Evolutionary conservation across 2,329 filamentous ascomycete genomes (phyloP).

Genomic region (Aspergillus melleus): DNA sequence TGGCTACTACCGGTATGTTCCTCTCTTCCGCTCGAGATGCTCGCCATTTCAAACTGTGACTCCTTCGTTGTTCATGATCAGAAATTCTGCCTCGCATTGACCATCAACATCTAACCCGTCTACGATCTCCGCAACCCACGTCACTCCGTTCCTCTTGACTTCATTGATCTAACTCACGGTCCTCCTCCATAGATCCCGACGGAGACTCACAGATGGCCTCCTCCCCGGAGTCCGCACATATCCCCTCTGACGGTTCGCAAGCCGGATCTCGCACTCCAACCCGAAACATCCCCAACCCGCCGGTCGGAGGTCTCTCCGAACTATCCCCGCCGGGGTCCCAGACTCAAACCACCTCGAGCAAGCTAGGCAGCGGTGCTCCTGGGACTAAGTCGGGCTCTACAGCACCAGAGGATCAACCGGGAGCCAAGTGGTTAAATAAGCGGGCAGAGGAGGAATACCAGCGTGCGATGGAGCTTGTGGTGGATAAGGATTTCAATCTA

Average conservation of each 20-base stretch:
- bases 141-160: not conserved
- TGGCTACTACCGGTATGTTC: slow-evolving; percentile 17
- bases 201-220: slow-evolving; percentile 60
- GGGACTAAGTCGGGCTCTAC: not conserved
- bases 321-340: slow-evolving; percentile 59
- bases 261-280: slow-evolving; percentile 46
- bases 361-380: not conserved
- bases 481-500: slow-evolving; percentile 55
- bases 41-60: too few relatives aligned
- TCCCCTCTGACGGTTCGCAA: slow-evolving; percentile 40
- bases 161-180: not conserved
- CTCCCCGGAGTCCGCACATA: slow-evolving; percentile 39
- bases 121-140: too few relatives aligned
- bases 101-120: not conserved
- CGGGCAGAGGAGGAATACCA: slow-evolving; percentile 58
- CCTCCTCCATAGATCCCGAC: slow-evolving; percentile 46
- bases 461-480: slow-evolving; percentile 49
- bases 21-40: not conserved
- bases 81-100: not conserved
- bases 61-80: too few relatives aligned
- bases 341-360: slow-evolving; percentile 12
- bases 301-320: slow-evolving; percentile 38
- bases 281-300: slow-evolving; percentile 26
- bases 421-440: slow-evolving; percentile 56
- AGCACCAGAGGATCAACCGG: slow-evolving; percentile 8